Evolutionary conservation across 139 green algal species (phyloP).

Genomic region (Pseudopediastrum boryanum): DNA sequence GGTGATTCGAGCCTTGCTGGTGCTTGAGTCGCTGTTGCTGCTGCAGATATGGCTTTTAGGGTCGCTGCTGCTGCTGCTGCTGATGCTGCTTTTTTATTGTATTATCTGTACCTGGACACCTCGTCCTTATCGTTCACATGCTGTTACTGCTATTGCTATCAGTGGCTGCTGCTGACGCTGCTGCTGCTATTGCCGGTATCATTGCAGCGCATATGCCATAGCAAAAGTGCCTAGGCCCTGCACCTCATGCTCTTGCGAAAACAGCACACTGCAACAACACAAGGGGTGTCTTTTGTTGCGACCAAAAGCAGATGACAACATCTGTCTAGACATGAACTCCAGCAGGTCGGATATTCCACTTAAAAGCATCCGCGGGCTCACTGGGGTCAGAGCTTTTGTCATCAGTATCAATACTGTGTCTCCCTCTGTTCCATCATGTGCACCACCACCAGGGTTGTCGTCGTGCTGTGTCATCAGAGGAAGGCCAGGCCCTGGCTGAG

Average conservation of each 20-base stretch:
- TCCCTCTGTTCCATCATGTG: constrained; percentile 12
- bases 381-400: no score
- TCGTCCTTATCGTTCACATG: neutral
- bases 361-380: no score
- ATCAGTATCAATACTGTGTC: neutral
- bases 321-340: neutral
- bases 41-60: neutral
- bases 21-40: constrained; percentile 14
- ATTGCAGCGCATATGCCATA: neutral
- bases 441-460: neutral
- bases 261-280: constrained; percentile 50
- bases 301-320: neutral
- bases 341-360: no score
- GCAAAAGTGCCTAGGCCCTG: neutral
- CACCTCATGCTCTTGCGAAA: neutral
- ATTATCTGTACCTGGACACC: neutral
- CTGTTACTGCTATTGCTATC: constrained; percentile 10
- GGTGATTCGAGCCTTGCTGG: constrained; percentile 1
- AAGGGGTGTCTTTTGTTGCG: constrained; percentile 57
- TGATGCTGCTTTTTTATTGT: neutral
- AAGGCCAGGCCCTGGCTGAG: no score
- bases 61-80: constrained; percentile 4
- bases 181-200: neutral
- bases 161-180: neutral
- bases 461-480: no score